Evolutionary conservation across 305 asterid species (phyloP), one percentile per base, ranked within the genome.

Genomic region (Ilex paraguariensis): DNA sequence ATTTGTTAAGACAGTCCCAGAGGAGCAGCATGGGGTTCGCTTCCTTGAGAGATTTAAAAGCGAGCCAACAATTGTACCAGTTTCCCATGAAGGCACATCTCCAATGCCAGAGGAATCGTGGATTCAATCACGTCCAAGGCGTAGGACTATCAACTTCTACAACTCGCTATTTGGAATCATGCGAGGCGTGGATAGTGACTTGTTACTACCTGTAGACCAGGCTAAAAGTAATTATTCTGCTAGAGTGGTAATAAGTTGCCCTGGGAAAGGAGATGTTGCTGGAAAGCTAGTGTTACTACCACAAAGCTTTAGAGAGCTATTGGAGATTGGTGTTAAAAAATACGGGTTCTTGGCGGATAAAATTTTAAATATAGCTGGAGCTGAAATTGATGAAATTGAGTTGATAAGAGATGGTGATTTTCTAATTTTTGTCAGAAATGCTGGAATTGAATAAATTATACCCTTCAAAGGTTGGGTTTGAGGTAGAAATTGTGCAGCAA

Each of bases 351-450:
- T 62, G 45, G 74, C 79, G 11, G 73, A 44, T 15, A 87, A 78
- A 68, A 62, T 87, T 57, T 56, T 82, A 66, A 84, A 62, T 48
- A 77, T 67, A 69, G 91, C 86, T 32, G 91, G 87, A 65, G 87
- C 96, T 33, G 77, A 62, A 31, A 63, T 90, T 33, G 95, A 90
- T 13, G 85, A 74, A 51, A 78, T 90, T 5, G 87, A 77, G 70
- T 70, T 87, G 63, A 81, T 90, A 48, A 78, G 97, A 72, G 97
- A 90, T 44, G 92, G 92, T 0, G 96, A 90, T 69, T 84, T 76
- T 68, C 59, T 90, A 73, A 72, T 81, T 66, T 79, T 90, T 67
- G 71, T 15, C 51, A 71, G 81, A 7, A 76, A 75, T 62, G 60
- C 63, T 45, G 70, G 61, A 48, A 63, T 13, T 49, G 42, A 36